phyloP scores from a whole-genome alignment of 192 early-diverging fungal genomes.

The Oehlia diaphana region DNA sequence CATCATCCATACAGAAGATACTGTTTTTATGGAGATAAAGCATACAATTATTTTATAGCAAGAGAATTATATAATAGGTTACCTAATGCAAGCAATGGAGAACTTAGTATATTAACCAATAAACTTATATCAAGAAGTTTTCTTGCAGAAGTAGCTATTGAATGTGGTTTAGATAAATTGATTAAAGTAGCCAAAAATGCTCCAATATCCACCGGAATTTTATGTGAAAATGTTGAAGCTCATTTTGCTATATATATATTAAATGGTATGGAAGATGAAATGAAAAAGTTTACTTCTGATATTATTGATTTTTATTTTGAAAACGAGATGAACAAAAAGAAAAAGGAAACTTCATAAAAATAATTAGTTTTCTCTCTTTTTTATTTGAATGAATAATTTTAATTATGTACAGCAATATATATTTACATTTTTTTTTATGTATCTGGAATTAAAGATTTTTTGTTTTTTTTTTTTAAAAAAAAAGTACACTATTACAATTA shows the following conservation, averaged over 20 bases:
- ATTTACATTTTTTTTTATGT: no score
- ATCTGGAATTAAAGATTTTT: no score
- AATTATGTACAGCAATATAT: no score
- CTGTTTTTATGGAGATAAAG: neutral
- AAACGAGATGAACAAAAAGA: neutral
- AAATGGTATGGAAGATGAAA: neutral
- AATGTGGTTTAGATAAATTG: neutral
- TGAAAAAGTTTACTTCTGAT: neutral
- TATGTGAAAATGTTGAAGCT: neutral
- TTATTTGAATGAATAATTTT: no score
- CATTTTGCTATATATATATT: neutral
- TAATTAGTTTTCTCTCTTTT: no score
- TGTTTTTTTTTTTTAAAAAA: no score
- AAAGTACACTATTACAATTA: no score
- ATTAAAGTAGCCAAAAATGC: neutral
- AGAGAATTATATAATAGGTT: neutral
- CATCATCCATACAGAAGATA: neutral
- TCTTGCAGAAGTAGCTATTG: neutral
- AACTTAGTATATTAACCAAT: neutral
- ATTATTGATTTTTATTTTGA: neutral
- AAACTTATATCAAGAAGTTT: neutral
- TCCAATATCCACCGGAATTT: neutral
- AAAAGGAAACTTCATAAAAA: neutral
- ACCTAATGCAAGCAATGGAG: neutral
- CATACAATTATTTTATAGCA: neutral